Base-by-base conservation (phyloP, 2,329 filamentous ascomycete species). In the Sclerotinia trifoliorum region DNA sequence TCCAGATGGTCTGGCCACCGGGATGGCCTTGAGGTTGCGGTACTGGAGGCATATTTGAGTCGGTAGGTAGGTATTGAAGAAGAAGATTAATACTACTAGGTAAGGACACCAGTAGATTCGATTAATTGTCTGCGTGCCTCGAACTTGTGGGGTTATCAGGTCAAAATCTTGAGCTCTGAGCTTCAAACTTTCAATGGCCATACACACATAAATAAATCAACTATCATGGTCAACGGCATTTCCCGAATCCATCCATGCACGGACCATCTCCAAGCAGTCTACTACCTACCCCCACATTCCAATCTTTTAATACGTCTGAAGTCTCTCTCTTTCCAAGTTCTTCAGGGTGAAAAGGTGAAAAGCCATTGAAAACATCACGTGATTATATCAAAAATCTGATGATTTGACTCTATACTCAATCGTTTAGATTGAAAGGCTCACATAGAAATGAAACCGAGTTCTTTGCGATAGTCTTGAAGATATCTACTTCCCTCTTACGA, bases 1-100 rank as follows among this genome's bases (percentile, higher is more conserved):
- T 66, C 65, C 65, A 66, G 42, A 66, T 7, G 26, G 54, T 66
- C 21, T 66, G 65, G 55, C 65, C 65, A 51, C 42, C 65, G 7
- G 65, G 65, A 49, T 66, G 65, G 6, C 65, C 65, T 66, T 66
- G 65, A 52, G 65, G 19, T 61, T 58, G 65, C 61, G 65, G 65
- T 49, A 66, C 54, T 61, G 65, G 65, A 52, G 65, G 65, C 65
- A 66, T 66, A 10, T 46, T 66, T 17, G 46, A 49, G 35, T 35
- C 8, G 35, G 35, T 35, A 35, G 8, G 35, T 42, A 21, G 4
- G 17, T 49, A 48, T 62, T 51, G 24, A 5, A 21, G 49, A 17
- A 32, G 19, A 42, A 5, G 39, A 42, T 42, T 13, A 42, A 5
- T 42, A 42, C 39, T 42, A 42, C 39, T 42, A 10, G 39, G 39